A percentile compares a stretch with the other conserved stretches of the same genome.
Conservation (phyloP, 441 rosid species). For the Jatropha podagrica region DNA sequence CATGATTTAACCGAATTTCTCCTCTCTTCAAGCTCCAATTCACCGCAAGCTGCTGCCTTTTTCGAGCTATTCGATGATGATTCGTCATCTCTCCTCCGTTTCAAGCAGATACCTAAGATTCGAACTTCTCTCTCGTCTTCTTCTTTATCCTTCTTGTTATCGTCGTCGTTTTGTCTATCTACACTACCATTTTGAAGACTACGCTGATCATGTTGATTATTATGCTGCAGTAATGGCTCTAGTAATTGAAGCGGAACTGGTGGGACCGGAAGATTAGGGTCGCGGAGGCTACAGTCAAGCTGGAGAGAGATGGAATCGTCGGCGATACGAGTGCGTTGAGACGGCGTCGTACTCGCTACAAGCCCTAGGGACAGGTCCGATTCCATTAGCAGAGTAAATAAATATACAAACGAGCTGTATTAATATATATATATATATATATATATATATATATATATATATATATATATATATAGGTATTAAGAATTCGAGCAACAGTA, state of each 20-base stretch:
- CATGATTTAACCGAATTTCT: slow-evolving; percentile 52
- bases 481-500: slow-evolving; percentile 18
- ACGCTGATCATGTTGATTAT: not conserved
- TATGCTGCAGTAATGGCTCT: slow-evolving; percentile 34
- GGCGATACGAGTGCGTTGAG: slow-evolving; percentile 46
- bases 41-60: slow-evolving; percentile 20
- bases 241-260: slow-evolving; percentile 51
- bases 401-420: not conserved
- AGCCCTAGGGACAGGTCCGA: slow-evolving; percentile 43
- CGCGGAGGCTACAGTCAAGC: slow-evolving; percentile 39
- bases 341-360: slow-evolving; percentile 33
- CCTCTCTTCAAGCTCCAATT: slow-evolving; percentile 47
- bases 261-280: slow-evolving; percentile 23
- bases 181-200: slow-evolving; percentile 6
- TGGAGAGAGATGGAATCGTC: slow-evolving; percentile 43
- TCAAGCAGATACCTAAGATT: slow-evolving; percentile 68
- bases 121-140: slow-evolving; percentile 62
- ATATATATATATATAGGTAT: not conserved
- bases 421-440: not conserved
- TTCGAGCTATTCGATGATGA: slow-evolving; percentile 34
- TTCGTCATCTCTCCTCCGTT: slow-evolving; percentile 55
- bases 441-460: not conserved
- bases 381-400: slow-evolving; percentile 29
- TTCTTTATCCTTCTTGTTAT: slow-evolving; percentile 18
- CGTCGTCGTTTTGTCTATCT: slow-evolving; percentile 20